A percentile compares a stretch with the other conserved stretches of the same genome.
phyloP scores from a whole-genome alignment of 176 grass and related monocot genomes.

The Sorghum bicolor region DNA sequence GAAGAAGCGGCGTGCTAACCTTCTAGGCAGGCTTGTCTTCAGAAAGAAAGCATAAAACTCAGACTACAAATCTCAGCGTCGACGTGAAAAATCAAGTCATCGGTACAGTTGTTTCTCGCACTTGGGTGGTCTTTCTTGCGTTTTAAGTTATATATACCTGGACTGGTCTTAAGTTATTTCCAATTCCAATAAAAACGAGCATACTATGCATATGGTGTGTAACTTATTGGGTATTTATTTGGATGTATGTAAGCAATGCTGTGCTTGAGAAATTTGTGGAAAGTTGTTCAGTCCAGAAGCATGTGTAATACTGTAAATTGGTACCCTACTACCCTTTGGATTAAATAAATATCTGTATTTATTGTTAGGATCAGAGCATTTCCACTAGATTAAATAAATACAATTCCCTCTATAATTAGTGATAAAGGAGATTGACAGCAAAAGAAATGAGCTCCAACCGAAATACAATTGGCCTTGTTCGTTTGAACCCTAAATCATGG shows the following conservation, averaged over 20 bases:
- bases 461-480: too few species aligned
- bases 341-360: too few species aligned
- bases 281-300: not conserved
- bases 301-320: not conserved
- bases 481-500: too few species aligned
- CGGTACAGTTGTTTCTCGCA: not conserved
- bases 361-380: too few species aligned
- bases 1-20: slow-evolving; percentile 35
- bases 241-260: slow-evolving; percentile 3
- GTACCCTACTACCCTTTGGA: too few species aligned
- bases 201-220: not conserved
- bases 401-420: too few species aligned
- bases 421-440: too few species aligned
- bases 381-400: too few species aligned
- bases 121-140: not conserved
- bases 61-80: not conserved
- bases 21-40: slow-evolving; percentile 40
- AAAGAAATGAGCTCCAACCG: too few species aligned
- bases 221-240: not conserved
- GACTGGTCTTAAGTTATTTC: not conserved
- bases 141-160: not conserved
- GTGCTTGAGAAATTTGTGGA: not conserved
- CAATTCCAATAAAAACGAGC: not conserved
- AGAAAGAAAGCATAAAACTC: slow-evolving; percentile 38
- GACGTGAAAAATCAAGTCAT: not conserved